Base-by-base conservation (phyloP, 1,284 basidiomycete species). In the Ceratobasidium sp. region DNA sequence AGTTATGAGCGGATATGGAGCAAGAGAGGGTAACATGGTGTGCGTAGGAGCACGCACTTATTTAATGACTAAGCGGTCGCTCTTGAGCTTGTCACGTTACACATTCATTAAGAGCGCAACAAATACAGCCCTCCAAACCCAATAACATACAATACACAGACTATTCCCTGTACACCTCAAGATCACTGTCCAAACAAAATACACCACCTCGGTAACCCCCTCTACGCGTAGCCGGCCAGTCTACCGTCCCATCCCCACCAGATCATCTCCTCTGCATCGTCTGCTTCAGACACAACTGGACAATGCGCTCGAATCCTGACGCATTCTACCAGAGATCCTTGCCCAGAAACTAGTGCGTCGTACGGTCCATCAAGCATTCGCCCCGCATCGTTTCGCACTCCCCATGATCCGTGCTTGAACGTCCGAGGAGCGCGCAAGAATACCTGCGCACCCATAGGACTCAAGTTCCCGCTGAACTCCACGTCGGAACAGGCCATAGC, bases 191-290 rank as follows among this genome's bases (percentile, higher is more conserved):
- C 38, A 11, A 9, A n/a, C 21, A 16, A 41, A 18, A n/a, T 41
- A 62, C 23, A 14, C 41, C 4, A 46, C 23, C 59, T 14, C 38
- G 44, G 11, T 62, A 14, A 46, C 44, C 9, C 18, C 41, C 11
- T 9, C 52, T n/a, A 66, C 16, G 64, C 64, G 35, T 67, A 67
- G 4, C 64, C 64, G 8, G 64, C 64, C 16, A 67, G 38, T 49
- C 52, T 30, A 7, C 64, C 64, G 28, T 67, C 64, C 64, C 64
- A 67, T 16, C 64, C 64, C 64, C 64, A 67, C 64, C 64, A 67
- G 43, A 67, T 67, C 64, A 67, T 67, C 38, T 55, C 64, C 9
- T 26, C 28, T n/a, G 38, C 35, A 18, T 38, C 63, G 28, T 52
- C 63, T 23, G 2, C 35, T 21, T 26, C 49, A 35, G 18, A 41